phyloP scores from a whole-genome alignment of 1,284 basidiomycete species.

The Dichomitus squalens region DNA sequence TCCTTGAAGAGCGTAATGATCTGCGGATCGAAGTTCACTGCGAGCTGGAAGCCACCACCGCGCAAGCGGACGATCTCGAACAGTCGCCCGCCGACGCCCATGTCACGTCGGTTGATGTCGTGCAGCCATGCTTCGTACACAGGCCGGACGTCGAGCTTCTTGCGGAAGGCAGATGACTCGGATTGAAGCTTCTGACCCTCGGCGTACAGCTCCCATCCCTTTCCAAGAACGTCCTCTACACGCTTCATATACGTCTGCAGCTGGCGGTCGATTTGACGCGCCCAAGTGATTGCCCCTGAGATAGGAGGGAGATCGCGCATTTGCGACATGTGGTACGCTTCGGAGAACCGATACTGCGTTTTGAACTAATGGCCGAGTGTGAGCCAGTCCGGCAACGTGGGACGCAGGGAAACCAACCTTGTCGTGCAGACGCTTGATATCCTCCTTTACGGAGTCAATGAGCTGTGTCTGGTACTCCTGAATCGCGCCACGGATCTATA shows the following conservation, averaged over 20 bases:
- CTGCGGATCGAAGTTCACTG: slow-evolving; percentile 97
- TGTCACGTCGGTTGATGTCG: slow-evolving; percentile 91
- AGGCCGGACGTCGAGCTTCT: slow-evolving; percentile 92
- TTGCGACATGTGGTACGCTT: slow-evolving; percentile 97
- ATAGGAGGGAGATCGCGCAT: slow-evolving; percentile 98
- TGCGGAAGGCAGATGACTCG: slow-evolving; percentile 90
- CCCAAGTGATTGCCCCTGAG: slow-evolving; percentile 98
- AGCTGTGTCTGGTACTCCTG: slow-evolving; percentile 99
- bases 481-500: slow-evolving; percentile 91
- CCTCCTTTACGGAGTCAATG: slow-evolving; percentile 97
- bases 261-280: slow-evolving; percentile 96
- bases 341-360: slow-evolving; percentile 92
- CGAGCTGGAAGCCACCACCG: slow-evolving; percentile 83
- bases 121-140: slow-evolving; percentile 97
- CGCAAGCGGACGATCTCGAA: slow-evolving; percentile 91
- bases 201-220: slow-evolving; percentile 99
- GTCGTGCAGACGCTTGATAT: slow-evolving; percentile 94
- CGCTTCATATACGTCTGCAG: slow-evolving; percentile 97
- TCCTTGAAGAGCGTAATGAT: slow-evolving; percentile 99
- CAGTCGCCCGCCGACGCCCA: slow-evolving; percentile 93
- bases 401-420: slow-evolving; percentile 54
- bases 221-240: slow-evolving; percentile 98
- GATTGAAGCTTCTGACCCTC: slow-evolving; percentile 97
- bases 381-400: not conserved
- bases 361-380: slow-evolving; percentile 65